Conservation (phyloP, 306 rosid species). For the Vigna reflexopilosa region DNA sequence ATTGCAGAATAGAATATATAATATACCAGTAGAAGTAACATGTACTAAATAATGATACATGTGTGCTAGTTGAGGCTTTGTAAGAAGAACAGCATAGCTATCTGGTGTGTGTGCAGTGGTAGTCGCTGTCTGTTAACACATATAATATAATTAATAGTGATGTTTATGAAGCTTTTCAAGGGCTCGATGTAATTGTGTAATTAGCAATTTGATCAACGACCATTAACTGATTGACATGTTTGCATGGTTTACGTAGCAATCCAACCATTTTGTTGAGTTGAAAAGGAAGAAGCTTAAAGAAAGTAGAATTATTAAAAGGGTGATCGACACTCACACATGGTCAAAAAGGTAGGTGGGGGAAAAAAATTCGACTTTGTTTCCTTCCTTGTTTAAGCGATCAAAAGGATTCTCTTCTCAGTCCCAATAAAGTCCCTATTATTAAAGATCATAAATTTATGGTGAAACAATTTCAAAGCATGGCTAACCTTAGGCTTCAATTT, state of each 20-base stretch:
- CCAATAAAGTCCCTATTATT: constrained; percentile 47
- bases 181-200: constrained; percentile 57
- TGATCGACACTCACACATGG: constrained; percentile 63
- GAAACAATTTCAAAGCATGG: constrained; percentile 51
- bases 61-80: constrained; percentile 43
- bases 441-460: constrained; percentile 30
- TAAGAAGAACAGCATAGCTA: constrained; percentile 23
- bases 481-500: constrained; percentile 58
- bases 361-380: constrained; percentile 21
- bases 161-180: constrained; percentile 44
- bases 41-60: constrained; percentile 34
- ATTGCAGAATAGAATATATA: constrained; percentile 19
- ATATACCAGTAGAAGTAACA: constrained; percentile 31
- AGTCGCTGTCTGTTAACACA: constrained; percentile 47
- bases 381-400: constrained; percentile 60
- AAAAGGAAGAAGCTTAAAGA: constrained; percentile 35
- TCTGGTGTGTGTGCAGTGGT: constrained; percentile 37
- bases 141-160: constrained; percentile 29
- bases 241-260: constrained; percentile 64
- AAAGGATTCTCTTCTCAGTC: constrained; percentile 72
- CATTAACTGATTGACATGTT: constrained; percentile 55
- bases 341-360: constrained; percentile 56
- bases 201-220: constrained; percentile 37
- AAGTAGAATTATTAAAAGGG: constrained; percentile 36
- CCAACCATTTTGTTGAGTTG: constrained; percentile 29